phyloP scores from a whole-genome alignment of 2,329 filamentous ascomycete genomes.

The Diplodia intermedia region DNA sequence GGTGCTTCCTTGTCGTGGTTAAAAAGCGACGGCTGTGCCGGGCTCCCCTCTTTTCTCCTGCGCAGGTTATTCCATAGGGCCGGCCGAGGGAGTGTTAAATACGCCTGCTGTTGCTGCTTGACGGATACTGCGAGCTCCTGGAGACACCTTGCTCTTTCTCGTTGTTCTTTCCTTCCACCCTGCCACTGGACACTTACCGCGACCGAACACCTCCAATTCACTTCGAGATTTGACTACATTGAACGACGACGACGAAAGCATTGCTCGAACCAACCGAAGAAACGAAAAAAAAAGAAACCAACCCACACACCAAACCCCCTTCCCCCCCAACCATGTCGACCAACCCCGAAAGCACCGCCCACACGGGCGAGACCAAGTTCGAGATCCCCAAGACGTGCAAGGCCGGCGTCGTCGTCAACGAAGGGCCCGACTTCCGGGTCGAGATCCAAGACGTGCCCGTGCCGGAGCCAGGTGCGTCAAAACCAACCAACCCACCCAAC shows the following conservation, averaged over 20 bases:
- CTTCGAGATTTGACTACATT: background rate
- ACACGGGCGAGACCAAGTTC: conserved; percentile 35
- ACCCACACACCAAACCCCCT: background rate
- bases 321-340: conserved; percentile 6
- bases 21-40: background rate
- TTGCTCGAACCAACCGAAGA: background rate
- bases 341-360: conserved; percentile 9
- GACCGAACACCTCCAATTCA: background rate
- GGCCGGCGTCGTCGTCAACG: conserved; percentile 60
- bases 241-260: background rate
- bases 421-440: conserved; percentile 58
- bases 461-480: conserved; percentile 53
- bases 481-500: background rate
- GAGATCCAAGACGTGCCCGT: conserved; percentile 57
- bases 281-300: background rate
- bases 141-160: background rate
- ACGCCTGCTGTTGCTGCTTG: background rate
- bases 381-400: conserved; percentile 59
- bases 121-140: background rate
- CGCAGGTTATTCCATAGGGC: background rate
- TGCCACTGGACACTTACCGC: background rate
- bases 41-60: background rate
- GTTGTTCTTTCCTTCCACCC: background rate
- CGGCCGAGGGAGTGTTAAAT: background rate
- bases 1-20: background rate